These are phyloP conservation scores for Boletus bicolor DNA, from an alignment of 768 basidiomycete species.

Conservation along the genomic window DNA sequence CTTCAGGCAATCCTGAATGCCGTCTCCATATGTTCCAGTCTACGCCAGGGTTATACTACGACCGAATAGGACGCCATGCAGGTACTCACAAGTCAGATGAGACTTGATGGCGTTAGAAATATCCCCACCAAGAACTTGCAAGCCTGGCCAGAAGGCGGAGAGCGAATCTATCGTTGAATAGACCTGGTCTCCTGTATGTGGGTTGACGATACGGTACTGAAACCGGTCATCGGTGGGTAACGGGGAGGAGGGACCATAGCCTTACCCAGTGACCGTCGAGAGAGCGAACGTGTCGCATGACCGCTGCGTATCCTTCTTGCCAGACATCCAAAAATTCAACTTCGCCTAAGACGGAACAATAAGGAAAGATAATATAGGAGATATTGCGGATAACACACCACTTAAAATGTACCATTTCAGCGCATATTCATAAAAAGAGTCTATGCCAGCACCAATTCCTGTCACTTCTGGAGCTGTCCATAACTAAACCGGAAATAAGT, in stretches of 20 bases:
- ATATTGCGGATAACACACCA: slow-evolving; percentile 39
- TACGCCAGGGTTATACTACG: slow-evolving; percentile 27
- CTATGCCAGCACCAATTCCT: slow-evolving; percentile 90
- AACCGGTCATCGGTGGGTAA: neutral
- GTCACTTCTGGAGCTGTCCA: slow-evolving; percentile 79
- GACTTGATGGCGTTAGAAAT: slow-evolving; percentile 86
- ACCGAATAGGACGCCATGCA: neutral
- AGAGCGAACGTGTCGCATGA: slow-evolving; percentile 83
- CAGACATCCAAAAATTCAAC: slow-evolving; percentile 79
- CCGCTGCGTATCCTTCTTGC: slow-evolving; percentile 75
- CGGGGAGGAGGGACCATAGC: neutral
- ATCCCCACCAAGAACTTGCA: slow-evolving; percentile 86
- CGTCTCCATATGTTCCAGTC: slow-evolving; percentile 93
- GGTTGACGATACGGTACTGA: slow-evolving; percentile 85
- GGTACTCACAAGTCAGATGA: slow-evolving; percentile 78
- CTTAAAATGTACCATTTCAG: slow-evolving; percentile 90
- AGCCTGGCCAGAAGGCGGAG: slow-evolving; percentile 96
- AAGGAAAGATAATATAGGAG: neutral
- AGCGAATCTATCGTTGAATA: slow-evolving; percentile 89
- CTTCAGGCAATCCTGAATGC: slow-evolving; percentile 87
- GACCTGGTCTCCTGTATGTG: slow-evolving; percentile 69
- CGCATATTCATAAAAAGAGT: slow-evolving; percentile 94
- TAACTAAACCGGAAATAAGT: slow-evolving; percentile 32
- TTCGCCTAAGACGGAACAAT: slow-evolving; percentile 49
- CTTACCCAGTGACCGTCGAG: slow-evolving; percentile 85